Conservation (phyloP, 2,329 filamentous ascomycete genomes). For the Scopulariopsis brevicaulis region DNA sequence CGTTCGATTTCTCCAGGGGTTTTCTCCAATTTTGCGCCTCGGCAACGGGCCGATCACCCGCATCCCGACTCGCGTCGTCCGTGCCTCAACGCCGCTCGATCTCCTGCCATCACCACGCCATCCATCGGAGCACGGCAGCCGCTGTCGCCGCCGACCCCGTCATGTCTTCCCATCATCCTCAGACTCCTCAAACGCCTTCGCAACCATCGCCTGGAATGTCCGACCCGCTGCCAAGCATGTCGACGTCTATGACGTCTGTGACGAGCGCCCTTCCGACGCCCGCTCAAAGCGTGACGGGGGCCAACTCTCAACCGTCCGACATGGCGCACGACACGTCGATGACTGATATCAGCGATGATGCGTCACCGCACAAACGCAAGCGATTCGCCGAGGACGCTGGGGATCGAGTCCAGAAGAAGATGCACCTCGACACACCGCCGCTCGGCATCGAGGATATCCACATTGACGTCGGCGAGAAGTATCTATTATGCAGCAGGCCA, state of each 20-base stretch:
- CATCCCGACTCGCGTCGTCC: not conserved
- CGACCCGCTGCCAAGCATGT: constrained; percentile 37
- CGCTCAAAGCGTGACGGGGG: constrained; percentile 51
- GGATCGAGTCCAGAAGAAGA: constrained; percentile 48
- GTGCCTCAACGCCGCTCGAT: not conserved
- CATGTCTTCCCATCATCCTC: constrained; percentile 54
- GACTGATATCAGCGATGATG: constrained; percentile 33
- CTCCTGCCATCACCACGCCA: not conserved
- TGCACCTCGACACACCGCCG: constrained; percentile 36
- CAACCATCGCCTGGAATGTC: constrained; percentile 45
- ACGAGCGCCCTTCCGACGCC: constrained; percentile 48
- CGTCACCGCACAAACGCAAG: constrained; percentile 48
- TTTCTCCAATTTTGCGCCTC: not conserved
- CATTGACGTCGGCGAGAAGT: constrained; percentile 55
- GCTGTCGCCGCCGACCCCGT: constrained; percentile 18
- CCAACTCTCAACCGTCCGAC: constrained; percentile 30
- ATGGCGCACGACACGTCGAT: constrained; percentile 22
- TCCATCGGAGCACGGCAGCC: not conserved
- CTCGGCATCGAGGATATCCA: constrained; percentile 54
- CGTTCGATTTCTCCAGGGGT: not conserved
- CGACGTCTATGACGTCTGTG: constrained; percentile 37
- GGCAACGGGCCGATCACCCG: not conserved
- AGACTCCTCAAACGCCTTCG: constrained; percentile 57
- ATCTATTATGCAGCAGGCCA: constrained; percentile 44
- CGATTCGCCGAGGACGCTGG: constrained; percentile 43